Conservation (phyloP, 139 green algal species). For the Nannochloris sp. region DNA sequence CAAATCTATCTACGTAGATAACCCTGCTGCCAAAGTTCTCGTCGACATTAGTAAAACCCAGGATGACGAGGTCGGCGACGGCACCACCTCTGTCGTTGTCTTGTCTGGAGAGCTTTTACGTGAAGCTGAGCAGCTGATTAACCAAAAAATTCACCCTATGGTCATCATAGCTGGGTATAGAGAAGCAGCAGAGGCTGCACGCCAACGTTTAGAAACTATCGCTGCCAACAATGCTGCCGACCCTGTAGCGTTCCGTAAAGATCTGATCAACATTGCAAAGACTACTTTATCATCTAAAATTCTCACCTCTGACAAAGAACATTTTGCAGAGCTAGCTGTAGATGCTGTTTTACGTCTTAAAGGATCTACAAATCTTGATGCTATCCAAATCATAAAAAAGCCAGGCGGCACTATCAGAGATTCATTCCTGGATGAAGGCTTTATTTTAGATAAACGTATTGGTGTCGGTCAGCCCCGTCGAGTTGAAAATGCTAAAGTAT, state of each 20-base stretch:
- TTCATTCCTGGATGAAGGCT: slow-evolving; percentile 97
- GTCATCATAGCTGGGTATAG: slow-evolving; percentile 95
- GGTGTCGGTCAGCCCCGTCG: slow-evolving; percentile 93
- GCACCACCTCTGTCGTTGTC: slow-evolving; percentile 96
- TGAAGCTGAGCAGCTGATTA: slow-evolving; percentile 91
- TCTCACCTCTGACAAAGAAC: slow-evolving; percentile 60
- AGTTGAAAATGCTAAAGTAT: slow-evolving; percentile 93
- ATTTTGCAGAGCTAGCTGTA: slow-evolving; percentile 95
- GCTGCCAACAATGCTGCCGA: slow-evolving; percentile 45
- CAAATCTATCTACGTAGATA: slow-evolving; percentile 94
- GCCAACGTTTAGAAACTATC: slow-evolving; percentile 33
- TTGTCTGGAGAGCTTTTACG: slow-evolving; percentile 93
- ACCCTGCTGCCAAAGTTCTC: slow-evolving; percentile 94
- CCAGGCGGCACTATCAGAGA: slow-evolving; percentile 86
- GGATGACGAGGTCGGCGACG: slow-evolving; percentile 98
- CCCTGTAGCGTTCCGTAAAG: slow-evolving; percentile 43
- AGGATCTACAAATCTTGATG: slow-evolving; percentile 84
- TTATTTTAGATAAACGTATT: slow-evolving; percentile 98
- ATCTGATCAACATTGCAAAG: slow-evolving; percentile 92
- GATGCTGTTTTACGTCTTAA: slow-evolving; percentile 89
- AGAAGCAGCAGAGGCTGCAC: slow-evolving; percentile 57
- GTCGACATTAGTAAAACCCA: slow-evolving; percentile 94
- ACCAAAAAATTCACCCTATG: slow-evolving; percentile 95
- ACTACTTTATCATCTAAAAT: slow-evolving; percentile 98
- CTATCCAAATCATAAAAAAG: slow-evolving; percentile 99